Conservation (phyloP, 768 basidiomycete genomes). For the Calvatia gigantea region DNA sequence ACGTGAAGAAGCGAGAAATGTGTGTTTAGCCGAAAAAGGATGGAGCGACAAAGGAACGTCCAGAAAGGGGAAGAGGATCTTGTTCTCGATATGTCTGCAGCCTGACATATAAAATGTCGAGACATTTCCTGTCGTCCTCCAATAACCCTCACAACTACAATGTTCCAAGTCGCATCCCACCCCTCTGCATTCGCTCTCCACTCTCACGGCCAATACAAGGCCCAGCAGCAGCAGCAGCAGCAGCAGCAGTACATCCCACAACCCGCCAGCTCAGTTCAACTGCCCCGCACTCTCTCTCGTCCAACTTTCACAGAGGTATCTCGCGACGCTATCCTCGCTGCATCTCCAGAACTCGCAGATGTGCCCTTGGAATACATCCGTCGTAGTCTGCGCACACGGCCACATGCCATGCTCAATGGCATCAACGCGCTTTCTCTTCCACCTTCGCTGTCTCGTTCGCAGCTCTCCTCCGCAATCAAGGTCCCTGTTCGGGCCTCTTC, state of each 20-base stretch:
- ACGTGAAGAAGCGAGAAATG: conserved; percentile 12
- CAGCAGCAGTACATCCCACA: conserved; percentile 16
- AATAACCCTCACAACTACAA: conserved; percentile 18
- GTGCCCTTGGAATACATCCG: conserved; percentile 71
- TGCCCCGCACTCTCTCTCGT: conserved; percentile 68
- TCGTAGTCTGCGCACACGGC: conserved; percentile 47
- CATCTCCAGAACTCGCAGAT: conserved; percentile 61
- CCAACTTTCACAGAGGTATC: conserved; percentile 58
- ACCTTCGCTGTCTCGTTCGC: conserved; percentile 61
- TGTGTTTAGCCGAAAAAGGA: conserved; percentile 22
- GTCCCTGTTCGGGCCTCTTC: conserved; percentile 35
- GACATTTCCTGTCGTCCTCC: not conserved
- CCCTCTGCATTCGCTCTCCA: conserved; percentile 36
- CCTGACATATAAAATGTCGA: conserved; percentile 23
- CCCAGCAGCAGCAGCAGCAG: conserved; percentile 7
- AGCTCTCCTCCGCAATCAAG: conserved; percentile 57
- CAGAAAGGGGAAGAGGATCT: conserved; percentile 26
- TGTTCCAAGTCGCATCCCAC: conserved; percentile 50
- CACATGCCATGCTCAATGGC: conserved; percentile 50
- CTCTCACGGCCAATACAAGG: conserved; percentile 30
- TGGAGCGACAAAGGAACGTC: conserved; percentile 36
- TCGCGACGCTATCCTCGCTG: conserved; percentile 54
- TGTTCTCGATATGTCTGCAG: conserved; percentile 20
- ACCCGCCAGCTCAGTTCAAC: conserved; percentile 43
- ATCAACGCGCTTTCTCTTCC: conserved; percentile 48